Evolutionary conservation across 768 basidiomycete genomes (phyloP).

Genomic region (Daedaleopsis sinensis): DNA sequence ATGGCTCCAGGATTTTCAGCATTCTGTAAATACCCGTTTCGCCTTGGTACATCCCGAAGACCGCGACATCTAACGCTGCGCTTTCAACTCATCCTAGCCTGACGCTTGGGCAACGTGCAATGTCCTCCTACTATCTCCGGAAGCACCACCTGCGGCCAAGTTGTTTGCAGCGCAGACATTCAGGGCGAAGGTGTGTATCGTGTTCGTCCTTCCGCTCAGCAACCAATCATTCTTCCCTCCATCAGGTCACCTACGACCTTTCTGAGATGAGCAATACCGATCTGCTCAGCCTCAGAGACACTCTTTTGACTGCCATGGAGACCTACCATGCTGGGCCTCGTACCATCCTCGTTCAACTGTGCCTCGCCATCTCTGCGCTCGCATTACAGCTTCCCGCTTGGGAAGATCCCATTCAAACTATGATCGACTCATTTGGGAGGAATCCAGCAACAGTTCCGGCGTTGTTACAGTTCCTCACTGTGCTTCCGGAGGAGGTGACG

Average conservation of each 20-base stretch:
- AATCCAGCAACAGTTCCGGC: constrained; percentile 84
- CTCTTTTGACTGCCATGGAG: constrained; percentile 76
- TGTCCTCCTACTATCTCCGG: constrained; percentile 80
- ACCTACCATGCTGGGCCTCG: constrained; percentile 76
- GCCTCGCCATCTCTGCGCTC: constrained; percentile 86
- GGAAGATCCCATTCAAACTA: constrained; percentile 74
- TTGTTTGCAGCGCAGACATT: constrained; percentile 97
- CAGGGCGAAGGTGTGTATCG: constrained; percentile 77
- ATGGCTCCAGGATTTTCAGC: constrained; percentile 99
- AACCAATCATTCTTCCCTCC: constrained; percentile 13
- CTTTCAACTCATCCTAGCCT: constrained; percentile 66
- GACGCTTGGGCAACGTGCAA: constrained; percentile 98
- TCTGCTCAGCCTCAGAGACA: constrained; percentile 82
- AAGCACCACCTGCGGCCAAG: constrained; percentile 78
- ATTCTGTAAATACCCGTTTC: constrained; percentile 91
- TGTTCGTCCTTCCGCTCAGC: not conserved
- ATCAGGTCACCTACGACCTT: constrained; percentile 93
- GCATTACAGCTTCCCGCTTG: constrained; percentile 89
- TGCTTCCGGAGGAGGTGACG: constrained; percentile 88
- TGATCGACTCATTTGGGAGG: constrained; percentile 86
- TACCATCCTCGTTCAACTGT: constrained; percentile 86
- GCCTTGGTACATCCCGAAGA: constrained; percentile 57
- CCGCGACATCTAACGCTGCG: constrained; percentile 67
- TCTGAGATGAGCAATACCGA: constrained; percentile 79
- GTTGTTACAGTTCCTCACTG: constrained; percentile 85